A percentile compares a stretch with the other conserved stretches of the same genome.
Conservation (phyloP, 2,329 filamentous ascomycete species). For the Elsinoe perseae region DNA sequence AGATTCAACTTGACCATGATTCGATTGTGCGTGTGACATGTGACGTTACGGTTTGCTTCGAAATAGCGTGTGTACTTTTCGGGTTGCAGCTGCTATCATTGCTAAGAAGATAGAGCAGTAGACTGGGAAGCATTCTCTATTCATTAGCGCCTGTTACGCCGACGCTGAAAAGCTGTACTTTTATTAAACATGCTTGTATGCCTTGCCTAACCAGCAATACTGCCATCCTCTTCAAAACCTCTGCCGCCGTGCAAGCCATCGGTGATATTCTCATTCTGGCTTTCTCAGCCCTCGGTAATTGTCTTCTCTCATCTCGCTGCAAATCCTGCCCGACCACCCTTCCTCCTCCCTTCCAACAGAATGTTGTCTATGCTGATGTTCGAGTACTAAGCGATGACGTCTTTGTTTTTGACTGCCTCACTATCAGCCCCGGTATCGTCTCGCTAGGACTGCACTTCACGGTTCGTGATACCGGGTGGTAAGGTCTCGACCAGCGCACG, state of each 20-base stretch:
- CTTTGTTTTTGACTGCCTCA: neutral
- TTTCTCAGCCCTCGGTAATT: too few species aligned
- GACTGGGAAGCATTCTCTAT: neutral
- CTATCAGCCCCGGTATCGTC: slow-evolving; percentile 11
- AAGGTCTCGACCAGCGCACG: slow-evolving; percentile 30
- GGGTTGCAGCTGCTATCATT: too few species aligned
- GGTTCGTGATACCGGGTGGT: slow-evolving; percentile 26
- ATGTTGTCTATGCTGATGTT: neutral
- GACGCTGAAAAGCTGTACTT: neutral
- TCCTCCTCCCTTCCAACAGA: neutral
- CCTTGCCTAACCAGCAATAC: neutral
- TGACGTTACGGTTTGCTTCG: too few species aligned
- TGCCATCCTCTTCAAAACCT: too few species aligned
- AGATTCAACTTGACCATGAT: neutral
- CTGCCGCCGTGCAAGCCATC: too few species aligned
- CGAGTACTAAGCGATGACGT: slow-evolving; percentile 7
- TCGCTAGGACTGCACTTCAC: slow-evolving; percentile 24
- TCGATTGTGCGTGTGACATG: neutral
- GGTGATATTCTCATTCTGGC: too few species aligned
- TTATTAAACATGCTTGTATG: neutral
- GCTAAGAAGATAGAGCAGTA: neutral
- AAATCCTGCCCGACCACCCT: neutral
- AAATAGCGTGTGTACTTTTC: too few species aligned
- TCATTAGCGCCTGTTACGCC: neutral
- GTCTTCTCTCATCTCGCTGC: too few species aligned